Conservation (phyloP, 768 basidiomycete species). For the Hemileccinum impolitum region DNA sequence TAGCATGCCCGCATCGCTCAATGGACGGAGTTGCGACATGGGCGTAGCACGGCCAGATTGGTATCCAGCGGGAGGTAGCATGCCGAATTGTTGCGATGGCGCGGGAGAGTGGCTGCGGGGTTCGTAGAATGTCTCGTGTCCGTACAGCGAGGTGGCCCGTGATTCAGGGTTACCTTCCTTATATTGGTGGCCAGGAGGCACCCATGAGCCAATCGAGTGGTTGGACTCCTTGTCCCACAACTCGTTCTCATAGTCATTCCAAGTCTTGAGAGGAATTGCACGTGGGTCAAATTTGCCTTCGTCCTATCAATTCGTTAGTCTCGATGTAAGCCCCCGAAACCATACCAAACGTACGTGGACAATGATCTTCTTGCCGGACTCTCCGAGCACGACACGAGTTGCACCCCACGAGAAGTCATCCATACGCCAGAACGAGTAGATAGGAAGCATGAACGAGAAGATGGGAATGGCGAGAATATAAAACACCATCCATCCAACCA, state of each 20-base stretch:
- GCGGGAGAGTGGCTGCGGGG: slow-evolving; percentile 70
- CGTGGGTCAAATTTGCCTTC: slow-evolving; percentile 97
- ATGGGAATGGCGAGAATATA: slow-evolving; percentile 93
- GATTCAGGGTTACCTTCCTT: slow-evolving; percentile 78
- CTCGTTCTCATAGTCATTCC: slow-evolving; percentile 96
- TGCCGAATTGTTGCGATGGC: slow-evolving; percentile 58
- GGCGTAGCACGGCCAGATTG: slow-evolving; percentile 79
- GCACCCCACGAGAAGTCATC: slow-evolving; percentile 97
- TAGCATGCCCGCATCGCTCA: slow-evolving; percentile 36
- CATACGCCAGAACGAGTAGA: slow-evolving; percentile 98
- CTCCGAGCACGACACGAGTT: slow-evolving; percentile 89
- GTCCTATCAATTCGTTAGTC: slow-evolving; percentile 50
- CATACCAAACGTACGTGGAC: slow-evolving; percentile 66
- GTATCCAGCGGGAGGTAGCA: slow-evolving; percentile 59
- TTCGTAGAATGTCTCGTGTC: slow-evolving; percentile 85
- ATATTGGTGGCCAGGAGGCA: slow-evolving; percentile 68
- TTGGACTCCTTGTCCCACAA: slow-evolving; percentile 98
- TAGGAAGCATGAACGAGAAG: slow-evolving; percentile 89
- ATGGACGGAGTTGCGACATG: slow-evolving; percentile 40
- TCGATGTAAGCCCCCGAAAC: slow-evolving; percentile 1
- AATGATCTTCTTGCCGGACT: slow-evolving; percentile 92
- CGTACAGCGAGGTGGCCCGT: slow-evolving; percentile 76
- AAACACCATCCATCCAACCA: slow-evolving; percentile 97
- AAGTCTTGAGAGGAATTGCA: slow-evolving; percentile 91
- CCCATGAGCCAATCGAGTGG: slow-evolving; percentile 92